These are phyloP conservation scores for Xylogone sp. DNA, from an alignment of 2,329 filamentous ascomycete genomes.

Conservation along the genomic window DNA sequence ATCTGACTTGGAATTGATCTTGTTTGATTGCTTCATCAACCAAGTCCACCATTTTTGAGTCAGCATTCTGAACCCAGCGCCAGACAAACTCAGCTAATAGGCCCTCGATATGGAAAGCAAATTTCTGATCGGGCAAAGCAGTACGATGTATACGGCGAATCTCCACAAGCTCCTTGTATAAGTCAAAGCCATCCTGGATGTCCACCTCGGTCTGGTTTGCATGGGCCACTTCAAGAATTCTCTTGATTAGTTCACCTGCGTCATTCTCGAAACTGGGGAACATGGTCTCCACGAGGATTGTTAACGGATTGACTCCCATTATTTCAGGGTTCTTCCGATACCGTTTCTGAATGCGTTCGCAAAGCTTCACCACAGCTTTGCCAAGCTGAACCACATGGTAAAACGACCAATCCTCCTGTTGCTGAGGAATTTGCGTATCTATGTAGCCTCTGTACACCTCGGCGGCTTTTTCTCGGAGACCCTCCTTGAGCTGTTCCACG, in stretches of 20 bases:
- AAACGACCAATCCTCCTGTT: conserved; percentile 84
- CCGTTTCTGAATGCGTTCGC: conserved; percentile 85
- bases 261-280: conserved; percentile 91
- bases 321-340: conserved; percentile 86
- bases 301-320: conserved; percentile 65
- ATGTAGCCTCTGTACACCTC: conserved; percentile 79
- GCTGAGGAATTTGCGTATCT: conserved; percentile 73
- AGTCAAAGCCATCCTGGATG: conserved; percentile 87
- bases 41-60: conserved; percentile 74
- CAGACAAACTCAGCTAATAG: conserved; percentile 90
- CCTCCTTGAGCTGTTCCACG: conserved; percentile 65
- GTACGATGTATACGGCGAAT: conserved; percentile 78
- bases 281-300: conserved; percentile 75
- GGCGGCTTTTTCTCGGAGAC: conserved; percentile 68
- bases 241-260: conserved; percentile 76
- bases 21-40: conserved; percentile 89
- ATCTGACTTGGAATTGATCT: conserved; percentile 77
- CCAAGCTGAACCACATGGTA: conserved; percentile 86
- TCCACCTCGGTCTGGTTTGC: conserved; percentile 71
- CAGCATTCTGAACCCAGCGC: conserved; percentile 85
- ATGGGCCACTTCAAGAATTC: conserved; percentile 72
- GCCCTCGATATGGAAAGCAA: conserved; percentile 84
- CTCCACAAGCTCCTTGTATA: conserved; percentile 85
- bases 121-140: conserved; percentile 68
- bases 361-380: conserved; percentile 78